These are phyloP conservation scores for Candida railenensis DNA, from an alignment of 805 yeast species.

Conservation along the genomic window DNA sequence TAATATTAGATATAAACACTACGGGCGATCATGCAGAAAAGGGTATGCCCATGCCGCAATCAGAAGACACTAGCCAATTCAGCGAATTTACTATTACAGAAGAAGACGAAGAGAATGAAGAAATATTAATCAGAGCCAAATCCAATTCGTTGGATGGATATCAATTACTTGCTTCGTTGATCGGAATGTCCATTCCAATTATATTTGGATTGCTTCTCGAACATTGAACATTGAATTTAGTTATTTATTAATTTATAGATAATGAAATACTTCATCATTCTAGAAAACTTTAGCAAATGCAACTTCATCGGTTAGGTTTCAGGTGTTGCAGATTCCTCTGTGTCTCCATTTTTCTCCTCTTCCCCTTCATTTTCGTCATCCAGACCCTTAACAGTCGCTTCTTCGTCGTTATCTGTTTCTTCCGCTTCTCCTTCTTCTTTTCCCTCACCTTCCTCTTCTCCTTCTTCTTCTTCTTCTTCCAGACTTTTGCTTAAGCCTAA, in stretches of 20 bases:
- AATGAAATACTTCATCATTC: too few species aligned
- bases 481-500: background rate
- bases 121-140: background rate
- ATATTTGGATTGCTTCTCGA: conserved; percentile 22
- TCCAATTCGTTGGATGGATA: conserved; percentile 8
- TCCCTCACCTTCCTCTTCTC: conserved; percentile 2
- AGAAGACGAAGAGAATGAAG: conserved; percentile 4
- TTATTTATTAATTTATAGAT: too few species aligned
- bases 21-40: background rate
- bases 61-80: conserved; percentile 7
- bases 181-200: conserved; percentile 28
- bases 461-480: conserved; percentile 8
- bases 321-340: background rate
- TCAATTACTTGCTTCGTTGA: conserved; percentile 16
- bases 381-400: conserved; percentile 2
- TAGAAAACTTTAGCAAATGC: too few species aligned
- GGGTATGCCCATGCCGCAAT: conserved; percentile 5
- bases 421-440: conserved; percentile 5
- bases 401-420: conserved; percentile 7
- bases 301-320: conserved; percentile 8
- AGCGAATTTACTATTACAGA: conserved; percentile 1
- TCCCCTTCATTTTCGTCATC: background rate
- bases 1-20: conserved; percentile 40
- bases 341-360: background rate
- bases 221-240: conserved; percentile 1